Evolutionary conservation across 495 filamentous ascomycete species (phyloP), one percentile per base, ranked within the genome.

Genomic region (Diplogelasinospora grovesii): DNA sequence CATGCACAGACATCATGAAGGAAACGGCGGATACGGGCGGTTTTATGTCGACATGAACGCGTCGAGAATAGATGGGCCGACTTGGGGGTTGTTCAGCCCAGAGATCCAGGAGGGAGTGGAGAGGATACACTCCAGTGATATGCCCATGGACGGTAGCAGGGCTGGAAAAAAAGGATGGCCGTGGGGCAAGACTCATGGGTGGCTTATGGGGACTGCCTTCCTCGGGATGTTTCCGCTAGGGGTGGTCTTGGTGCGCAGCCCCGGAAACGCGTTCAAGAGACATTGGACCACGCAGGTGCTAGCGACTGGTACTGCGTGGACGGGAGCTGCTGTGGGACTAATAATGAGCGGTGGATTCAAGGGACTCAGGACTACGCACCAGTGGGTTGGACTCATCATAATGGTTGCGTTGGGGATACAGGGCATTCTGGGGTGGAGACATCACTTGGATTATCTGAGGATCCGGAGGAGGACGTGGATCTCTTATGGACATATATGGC

Each of bases 371-470:
- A 52, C 52, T 7, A n/a, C 37, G 13, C 57, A 60, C 25, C 53
- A 56, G 39, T 42, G 36, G 45, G 8, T 52, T 8, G 57, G 57
- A 8, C 23, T 45, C 1, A 37, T 8, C 1, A 39, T 60, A 18
- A 37, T 42, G 1, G 3, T 43, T 1, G 15, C 34, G 18, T 24
- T 59, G 1, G 27, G 26, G 0, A 23, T 49, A 5, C 57, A 61
- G 47, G 40, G 20, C 8, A 19, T 60, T 1, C 30, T 61, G 14
- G 57, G 57, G 5, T 61, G 57, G 57, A 41, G 57, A 27, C 57
- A 61, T 16, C 57, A 61, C 30, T 24, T 55, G 18, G 45, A 28
- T 16, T 61, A 60, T 28, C 3, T 60, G 22, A 33, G 41, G 27
- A 36, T 56, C 3, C 36, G 41, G 9, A 29, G 49, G 22, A 23